These are phyloP conservation scores for Ormosia semicastrata DNA, from an alignment of 306 rosid genomes.

Conservation along the genomic window DNA sequence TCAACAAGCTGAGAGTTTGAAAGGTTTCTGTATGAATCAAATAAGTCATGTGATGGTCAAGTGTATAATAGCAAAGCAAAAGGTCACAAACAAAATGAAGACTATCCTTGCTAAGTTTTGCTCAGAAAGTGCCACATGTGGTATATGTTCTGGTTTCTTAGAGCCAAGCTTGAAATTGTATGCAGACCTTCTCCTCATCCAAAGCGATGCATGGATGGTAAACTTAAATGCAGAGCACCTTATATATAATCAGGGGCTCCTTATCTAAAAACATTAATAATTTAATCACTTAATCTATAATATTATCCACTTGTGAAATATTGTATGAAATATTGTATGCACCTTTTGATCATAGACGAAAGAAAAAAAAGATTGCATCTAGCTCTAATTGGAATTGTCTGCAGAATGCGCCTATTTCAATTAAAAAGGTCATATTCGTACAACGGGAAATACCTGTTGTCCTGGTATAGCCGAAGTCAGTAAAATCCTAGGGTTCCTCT, in stretches of 20 bases:
- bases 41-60: constrained; percentile 12
- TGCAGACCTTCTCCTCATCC: not conserved
- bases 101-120: constrained; percentile 15
- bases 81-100: not conserved
- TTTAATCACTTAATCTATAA: not conserved
- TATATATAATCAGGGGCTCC: not conserved
- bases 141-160: not conserved
- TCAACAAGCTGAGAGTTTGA: constrained; percentile 37
- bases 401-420: constrained; percentile 17
- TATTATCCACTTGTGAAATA: not conserved
- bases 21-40: constrained; percentile 3
- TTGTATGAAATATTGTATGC: not conserved
- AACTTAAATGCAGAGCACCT: not conserved
- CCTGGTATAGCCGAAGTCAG: not conserved
- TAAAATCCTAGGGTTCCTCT: constrained; percentile 28
- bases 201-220: not conserved
- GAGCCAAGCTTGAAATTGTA: not conserved
- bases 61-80: constrained; percentile 12
- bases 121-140: not conserved
- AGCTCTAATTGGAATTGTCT: not conserved
- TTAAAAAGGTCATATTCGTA: constrained; percentile 51
- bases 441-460: constrained; percentile 25
- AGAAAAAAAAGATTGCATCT: not conserved
- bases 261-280: not conserved
- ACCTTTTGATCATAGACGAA: not conserved